Conservation (phyloP, 305 asterid species). For the Galium porrigens region DNA sequence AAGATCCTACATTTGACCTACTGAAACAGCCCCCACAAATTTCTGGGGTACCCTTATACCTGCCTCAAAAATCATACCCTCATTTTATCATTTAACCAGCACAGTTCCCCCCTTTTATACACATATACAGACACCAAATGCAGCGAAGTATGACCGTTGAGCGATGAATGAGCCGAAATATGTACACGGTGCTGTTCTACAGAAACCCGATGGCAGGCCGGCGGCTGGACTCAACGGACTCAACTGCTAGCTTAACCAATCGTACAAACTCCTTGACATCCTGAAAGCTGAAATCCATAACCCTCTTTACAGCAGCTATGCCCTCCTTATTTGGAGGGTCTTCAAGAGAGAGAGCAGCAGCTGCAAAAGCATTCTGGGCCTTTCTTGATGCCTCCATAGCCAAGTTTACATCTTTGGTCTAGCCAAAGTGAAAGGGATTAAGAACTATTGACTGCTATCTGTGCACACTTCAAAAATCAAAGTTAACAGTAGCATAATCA, state of each 20-base stretch:
- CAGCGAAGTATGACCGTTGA: slow-evolving; percentile 19
- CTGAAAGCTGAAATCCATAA: slow-evolving; percentile 65
- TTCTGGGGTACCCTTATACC: slow-evolving; percentile 30
- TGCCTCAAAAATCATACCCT: slow-evolving; percentile 21
- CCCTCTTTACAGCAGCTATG: slow-evolving; percentile 47
- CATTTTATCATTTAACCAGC: slow-evolving; percentile 28
- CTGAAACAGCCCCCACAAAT: slow-evolving; percentile 21
- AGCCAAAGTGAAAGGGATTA: slow-evolving; percentile 22
- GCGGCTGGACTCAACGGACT: slow-evolving; percentile 32
- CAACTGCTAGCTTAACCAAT: slow-evolving; percentile 46
- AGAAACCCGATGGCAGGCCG: slow-evolving; percentile 31
- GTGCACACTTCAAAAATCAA: not conserved
- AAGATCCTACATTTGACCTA: slow-evolving; percentile 23
- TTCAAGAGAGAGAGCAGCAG: slow-evolving; percentile 36
- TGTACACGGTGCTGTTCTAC: slow-evolving; percentile 34
- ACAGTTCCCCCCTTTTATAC: slow-evolving; percentile 44
- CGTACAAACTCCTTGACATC: slow-evolving; percentile 50
- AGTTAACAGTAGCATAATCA: not conserved
- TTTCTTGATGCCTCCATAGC: slow-evolving; percentile 86
- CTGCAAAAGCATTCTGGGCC: slow-evolving; percentile 45
- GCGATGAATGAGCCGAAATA: slow-evolving; percentile 22
- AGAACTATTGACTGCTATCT: slow-evolving; percentile 10
- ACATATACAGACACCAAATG: slow-evolving; percentile 37
- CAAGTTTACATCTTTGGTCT: slow-evolving; percentile 55
- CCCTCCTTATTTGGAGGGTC: slow-evolving; percentile 48